Percentiles rank a stretch among this genome's conserved stretches.
Conservation (phyloP, 192 early-diverging fungal genomes). For the Linderina pennispora region DNA sequence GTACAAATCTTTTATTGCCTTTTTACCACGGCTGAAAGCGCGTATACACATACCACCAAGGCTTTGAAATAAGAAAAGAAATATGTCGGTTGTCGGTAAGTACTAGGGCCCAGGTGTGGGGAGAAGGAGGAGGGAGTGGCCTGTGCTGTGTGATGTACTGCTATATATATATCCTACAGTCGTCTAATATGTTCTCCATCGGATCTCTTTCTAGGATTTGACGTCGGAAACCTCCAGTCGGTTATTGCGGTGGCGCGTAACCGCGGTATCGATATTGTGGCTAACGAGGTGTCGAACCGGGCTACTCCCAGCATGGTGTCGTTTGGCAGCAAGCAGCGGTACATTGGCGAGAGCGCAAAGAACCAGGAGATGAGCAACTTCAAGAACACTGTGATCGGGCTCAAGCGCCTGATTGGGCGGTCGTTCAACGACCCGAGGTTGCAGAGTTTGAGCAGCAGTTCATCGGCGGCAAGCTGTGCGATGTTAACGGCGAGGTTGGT, state of each 20-base stretch:
- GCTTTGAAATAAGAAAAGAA: too few species aligned
- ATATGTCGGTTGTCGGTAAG: too few species aligned
- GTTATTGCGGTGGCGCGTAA: constrained; percentile 97
- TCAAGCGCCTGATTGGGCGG: constrained; percentile 92
- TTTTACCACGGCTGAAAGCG: too few species aligned
- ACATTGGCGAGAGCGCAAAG: constrained; percentile 91
- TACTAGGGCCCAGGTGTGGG: too few species aligned
- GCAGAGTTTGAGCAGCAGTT: constrained; percentile 74
- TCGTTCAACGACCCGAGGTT: constrained; percentile 80
- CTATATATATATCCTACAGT: too few species aligned
- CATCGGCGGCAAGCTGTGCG: constrained; percentile 75
- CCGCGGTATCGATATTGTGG: constrained; percentile 96
- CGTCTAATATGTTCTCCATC: too few species aligned
- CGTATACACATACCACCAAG: too few species aligned
- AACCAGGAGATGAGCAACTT: constrained; percentile 95
- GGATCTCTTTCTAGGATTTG: too few species aligned
- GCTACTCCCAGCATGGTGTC: constrained; percentile 93
- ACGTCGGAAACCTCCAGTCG: constrained; percentile 94
- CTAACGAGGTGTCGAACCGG: constrained; percentile 95
- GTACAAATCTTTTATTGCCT: too few species aligned
- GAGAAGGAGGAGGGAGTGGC: too few species aligned
- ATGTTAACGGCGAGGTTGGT: constrained; percentile 79
- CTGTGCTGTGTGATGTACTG: too few species aligned
- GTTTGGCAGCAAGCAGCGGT: constrained; percentile 93
- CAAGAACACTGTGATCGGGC: constrained; percentile 84